Conservation (phyloP, 23 red algal genomes). For the Chondrus crispus region DNA sequence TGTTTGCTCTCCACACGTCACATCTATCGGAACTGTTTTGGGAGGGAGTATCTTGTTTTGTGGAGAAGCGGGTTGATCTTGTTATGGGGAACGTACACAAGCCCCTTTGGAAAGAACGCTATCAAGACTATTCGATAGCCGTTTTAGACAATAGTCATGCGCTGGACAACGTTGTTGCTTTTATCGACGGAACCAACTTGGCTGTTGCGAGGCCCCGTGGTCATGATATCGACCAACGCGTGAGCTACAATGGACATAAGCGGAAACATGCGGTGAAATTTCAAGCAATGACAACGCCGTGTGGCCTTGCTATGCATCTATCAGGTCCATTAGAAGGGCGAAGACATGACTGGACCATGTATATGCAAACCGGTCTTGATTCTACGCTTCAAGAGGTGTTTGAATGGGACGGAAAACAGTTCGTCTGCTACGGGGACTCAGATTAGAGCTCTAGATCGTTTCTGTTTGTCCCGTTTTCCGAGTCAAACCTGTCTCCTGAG, state of each 20-base stretch:
- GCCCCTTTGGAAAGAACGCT: not conserved
- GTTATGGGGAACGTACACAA: not conserved
- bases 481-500: not conserved
- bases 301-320: not conserved
- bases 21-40: not conserved
- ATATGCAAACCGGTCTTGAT: not conserved
- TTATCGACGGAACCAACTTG: not conserved
- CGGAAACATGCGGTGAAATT: not conserved
- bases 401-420: not conserved
- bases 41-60: not conserved
- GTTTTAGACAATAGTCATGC: not conserved
- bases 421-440: not conserved
- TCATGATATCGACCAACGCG: not conserved
- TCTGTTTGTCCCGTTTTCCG: not conserved
- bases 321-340: not conserved
- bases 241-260: constrained; percentile 23
- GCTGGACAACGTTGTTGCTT: not conserved
- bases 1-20: not conserved
- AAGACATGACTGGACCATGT: constrained; percentile 7
- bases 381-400: not conserved
- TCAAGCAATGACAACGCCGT: not conserved
- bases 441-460: not conserved
- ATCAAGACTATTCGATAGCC: not conserved
- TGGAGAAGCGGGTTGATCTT: not conserved
- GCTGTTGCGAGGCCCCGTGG: not conserved